A percentile compares a stretch with the other conserved stretches of the same genome.
These are phyloP conservation scores for Oryza rufipogon DNA, from an alignment of 176 grass and related monocot species.

Conservation along the genomic window DNA sequence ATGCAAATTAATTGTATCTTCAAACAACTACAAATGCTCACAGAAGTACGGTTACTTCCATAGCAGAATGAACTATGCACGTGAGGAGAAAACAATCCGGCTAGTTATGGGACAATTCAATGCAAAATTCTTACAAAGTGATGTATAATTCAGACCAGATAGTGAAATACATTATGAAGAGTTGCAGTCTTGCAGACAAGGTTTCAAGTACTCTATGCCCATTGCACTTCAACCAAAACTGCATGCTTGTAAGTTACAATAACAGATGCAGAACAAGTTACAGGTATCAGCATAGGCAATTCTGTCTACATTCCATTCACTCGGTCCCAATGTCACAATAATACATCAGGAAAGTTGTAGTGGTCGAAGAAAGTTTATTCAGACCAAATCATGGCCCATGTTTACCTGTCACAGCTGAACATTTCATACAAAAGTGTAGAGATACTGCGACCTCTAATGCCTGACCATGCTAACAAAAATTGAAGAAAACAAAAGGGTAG, in stretches of 20 bases:
- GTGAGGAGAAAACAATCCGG: too few relatives aligned
- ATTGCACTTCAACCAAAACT: not conserved
- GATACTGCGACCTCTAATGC: constrained; percentile 20
- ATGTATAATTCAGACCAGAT: not conserved
- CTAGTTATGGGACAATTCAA: too few relatives aligned
- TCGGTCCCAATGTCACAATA: not conserved
- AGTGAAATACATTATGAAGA: not conserved
- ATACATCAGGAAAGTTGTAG: constrained; percentile 5
- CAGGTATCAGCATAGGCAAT: constrained; percentile 11
- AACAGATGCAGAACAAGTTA: constrained; percentile 13
- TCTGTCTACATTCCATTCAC: constrained; percentile 2
- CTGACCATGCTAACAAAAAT: constrained; percentile 32
- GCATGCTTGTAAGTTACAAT: not conserved
- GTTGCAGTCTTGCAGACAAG: not conserved
- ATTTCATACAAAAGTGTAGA: constrained; percentile 25
- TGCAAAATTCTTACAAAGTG: too few relatives aligned
- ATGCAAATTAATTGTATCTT: too few relatives aligned
- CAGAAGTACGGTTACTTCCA: too few relatives aligned
- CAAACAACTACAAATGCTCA: too few relatives aligned
- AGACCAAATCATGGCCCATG: constrained; percentile 24
- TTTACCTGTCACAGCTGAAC: constrained; percentile 33
- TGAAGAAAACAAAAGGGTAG: constrained; percentile 2
- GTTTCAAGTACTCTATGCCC: not conserved
- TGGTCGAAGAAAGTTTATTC: constrained; percentile 38
- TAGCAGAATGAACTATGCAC: too few relatives aligned